Evolutionary conservation across 2,329 filamentous ascomycete species (phyloP), one percentile per base, ranked within the genome.

Genomic region (Bipolaris oryzae): DNA sequence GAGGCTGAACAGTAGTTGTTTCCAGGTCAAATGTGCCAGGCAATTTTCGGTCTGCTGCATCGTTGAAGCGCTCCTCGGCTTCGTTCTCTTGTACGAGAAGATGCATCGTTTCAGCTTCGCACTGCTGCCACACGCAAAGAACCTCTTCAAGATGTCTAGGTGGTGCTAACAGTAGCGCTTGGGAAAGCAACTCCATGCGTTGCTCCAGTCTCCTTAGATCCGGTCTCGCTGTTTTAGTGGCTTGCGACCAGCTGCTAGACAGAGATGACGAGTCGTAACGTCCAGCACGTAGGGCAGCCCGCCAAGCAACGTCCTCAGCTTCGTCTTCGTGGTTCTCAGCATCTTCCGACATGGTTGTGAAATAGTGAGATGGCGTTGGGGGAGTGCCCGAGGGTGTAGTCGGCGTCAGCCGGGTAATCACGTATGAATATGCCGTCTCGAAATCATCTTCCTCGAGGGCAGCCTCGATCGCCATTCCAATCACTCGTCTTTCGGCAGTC

Each of bases 391-490:
- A 64, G 4, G 62, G 60, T 4, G 58, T 50, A 13, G 73, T 76
- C 7, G 76, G 72, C 7, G 82, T 80, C 0, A 95, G 80, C 20
- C 89, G 85, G 69, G 87, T 92, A 44, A 91, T 84, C 1, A 93
- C 88, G 69, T 91, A 94, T 0, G 90, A 93, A 73, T 94, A 95
- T 10, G 91, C 91, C 0, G 91, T 95, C 71, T 96, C 91, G 59
- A 95, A 95, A 71, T 87, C 91, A 61, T 92, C 87, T 70, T 93
- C 90, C 9, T 82, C 81, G 1, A 95, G 81, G 11, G 91, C 89
- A 13, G 89, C 87, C 70, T 92, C 87, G 38, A 94, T 87, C 61
- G 90, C 92, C 89, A 94, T 91, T 56, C 89, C 88, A 5, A 87
- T 88, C 48, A 95, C 86, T 28, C 90, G 85, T 45, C 84, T 85